Conservation (phyloP, 2,329 filamentous ascomycete genomes). For the Pezicula radicicola region DNA sequence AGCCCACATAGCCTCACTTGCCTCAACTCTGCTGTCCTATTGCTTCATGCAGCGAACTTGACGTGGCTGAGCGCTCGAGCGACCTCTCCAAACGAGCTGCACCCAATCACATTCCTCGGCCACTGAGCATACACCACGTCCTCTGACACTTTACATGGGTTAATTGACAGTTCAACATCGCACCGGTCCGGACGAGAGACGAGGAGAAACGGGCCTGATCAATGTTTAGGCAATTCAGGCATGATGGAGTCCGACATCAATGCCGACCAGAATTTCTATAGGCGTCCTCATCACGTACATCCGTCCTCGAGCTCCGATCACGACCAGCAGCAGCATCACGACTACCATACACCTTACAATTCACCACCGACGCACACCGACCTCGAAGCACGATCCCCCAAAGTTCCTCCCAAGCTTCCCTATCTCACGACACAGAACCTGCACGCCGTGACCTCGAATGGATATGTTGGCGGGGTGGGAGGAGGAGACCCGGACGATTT, state of each 20-base stretch:
- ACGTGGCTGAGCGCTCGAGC: slow-evolving; percentile 2
- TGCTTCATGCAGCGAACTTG: not conserved
- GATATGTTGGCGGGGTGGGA: slow-evolving; percentile 15
- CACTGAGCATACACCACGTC: slow-evolving; percentile 22
- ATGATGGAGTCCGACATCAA: slow-evolving; percentile 28
- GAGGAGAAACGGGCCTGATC: slow-evolving; percentile 14
- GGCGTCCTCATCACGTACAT: slow-evolving; percentile 10
- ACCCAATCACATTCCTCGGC: slow-evolving; percentile 15
- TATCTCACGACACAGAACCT: slow-evolving; percentile 24
- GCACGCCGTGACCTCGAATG: slow-evolving; percentile 19
- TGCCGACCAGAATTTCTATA: slow-evolving; percentile 30
- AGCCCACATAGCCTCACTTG: not conserved
- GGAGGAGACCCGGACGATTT: slow-evolving; percentile 41
- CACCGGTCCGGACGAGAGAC: not conserved
- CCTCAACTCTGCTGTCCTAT: not conserved
- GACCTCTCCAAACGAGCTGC: slow-evolving; percentile 13
- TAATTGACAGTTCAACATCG: slow-evolving; percentile 6
- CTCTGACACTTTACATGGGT: slow-evolving; percentile 19
- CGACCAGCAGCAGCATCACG: slow-evolving; percentile 12
- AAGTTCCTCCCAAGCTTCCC: slow-evolving; percentile 22
- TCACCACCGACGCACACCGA: slow-evolving; percentile 16
- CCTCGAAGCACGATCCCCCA: slow-evolving; percentile 15
- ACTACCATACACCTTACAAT: slow-evolving; percentile 14
- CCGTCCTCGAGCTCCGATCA: not conserved
- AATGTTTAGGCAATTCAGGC: slow-evolving; percentile 25